A percentile compares a stretch with the other conserved stretches of the same genome.
Conservation (phyloP, 2,329 filamentous ascomycete species). For the Metarhizium humberi region DNA sequence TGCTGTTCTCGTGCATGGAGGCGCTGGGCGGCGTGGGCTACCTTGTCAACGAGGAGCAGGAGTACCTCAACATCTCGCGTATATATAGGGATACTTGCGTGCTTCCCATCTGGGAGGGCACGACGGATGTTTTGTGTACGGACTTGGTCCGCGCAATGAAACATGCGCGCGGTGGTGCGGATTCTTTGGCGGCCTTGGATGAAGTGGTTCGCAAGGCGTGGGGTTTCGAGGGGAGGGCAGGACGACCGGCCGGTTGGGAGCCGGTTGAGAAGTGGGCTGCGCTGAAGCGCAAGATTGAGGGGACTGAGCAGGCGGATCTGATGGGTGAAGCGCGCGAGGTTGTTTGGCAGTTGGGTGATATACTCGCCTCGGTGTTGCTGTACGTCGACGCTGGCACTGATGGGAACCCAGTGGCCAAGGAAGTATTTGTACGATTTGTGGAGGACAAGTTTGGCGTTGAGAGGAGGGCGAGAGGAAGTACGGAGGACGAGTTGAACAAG, state of each 20-base stretch:
- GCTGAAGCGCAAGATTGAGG: conserved; percentile 27
- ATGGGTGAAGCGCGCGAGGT: conserved; percentile 36
- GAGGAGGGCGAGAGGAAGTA: conserved; percentile 10
- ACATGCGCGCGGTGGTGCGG: conserved; percentile 28
- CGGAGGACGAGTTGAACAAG: conserved; percentile 17
- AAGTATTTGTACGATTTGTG: conserved; percentile 32
- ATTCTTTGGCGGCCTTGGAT: conserved; percentile 32
- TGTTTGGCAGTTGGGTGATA: conserved; percentile 33
- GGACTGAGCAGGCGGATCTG: conserved; percentile 26
- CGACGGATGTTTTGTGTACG: conserved; percentile 58
- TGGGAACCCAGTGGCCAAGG: conserved; percentile 24
- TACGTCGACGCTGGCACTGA: conserved; percentile 29
- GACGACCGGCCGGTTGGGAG: conserved; percentile 17
- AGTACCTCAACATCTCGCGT: conserved; percentile 56
- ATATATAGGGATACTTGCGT: conserved; percentile 57
- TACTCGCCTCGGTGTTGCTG: conserved; percentile 33
- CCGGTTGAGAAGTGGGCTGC: conserved; percentile 28
- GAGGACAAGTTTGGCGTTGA: conserved; percentile 13
- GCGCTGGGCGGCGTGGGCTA: conserved; percentile 58
- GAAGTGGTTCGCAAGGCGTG: conserved; percentile 23
- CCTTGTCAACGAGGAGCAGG: conserved; percentile 52
- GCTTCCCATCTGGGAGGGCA: conserved; percentile 62
- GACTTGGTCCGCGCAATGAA: conserved; percentile 39
- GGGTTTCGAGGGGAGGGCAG: conserved; percentile 14
- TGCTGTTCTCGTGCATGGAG: conserved; percentile 52